Base-by-base conservation (phyloP, 2,329 filamentous ascomycete species). In the Cryphonectria nitschkei region DNA sequence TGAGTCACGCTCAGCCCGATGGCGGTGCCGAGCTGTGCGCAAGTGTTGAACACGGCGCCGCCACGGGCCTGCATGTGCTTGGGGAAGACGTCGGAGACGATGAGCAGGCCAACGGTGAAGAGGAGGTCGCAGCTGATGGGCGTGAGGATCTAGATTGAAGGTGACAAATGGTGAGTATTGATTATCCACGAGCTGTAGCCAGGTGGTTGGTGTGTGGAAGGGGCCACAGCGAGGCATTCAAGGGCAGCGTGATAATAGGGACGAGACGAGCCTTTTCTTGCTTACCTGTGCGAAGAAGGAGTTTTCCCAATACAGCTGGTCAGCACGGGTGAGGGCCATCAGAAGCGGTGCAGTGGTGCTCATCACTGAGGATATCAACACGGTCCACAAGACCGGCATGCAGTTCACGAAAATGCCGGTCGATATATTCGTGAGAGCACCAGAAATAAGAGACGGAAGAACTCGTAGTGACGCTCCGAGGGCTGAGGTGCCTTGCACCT, bases 11-110 rank as follows among this genome's bases (percentile, higher is more conserved):
- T 70, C 54, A 72, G 39, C 14, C 71, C 68, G 22, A 72, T 58
- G 1, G 71, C 69, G 41, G 22, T 65, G n/a, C 71, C 71, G 26
- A 90, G 85, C 73, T 90, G 87, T 0, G 83, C 79, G 0, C 86
- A 80, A 0, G 87, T 89, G 72, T 88, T 89, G 77, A 90, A 90
- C 0, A 91, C 88, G 0, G 86, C 88, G 0, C 88, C 89, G 0
- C 87, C 88, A 0, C 91, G 79, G 0, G 86, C 86, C 70, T 90
- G 88, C 0, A 83, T 88, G 11, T 87, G 79, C n/a, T 83, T 80
- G 0, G 87, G 85, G 72, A 90, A 90, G 2, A 81, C 83, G 19
- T 87, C 84, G 0, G 84, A 83, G 9, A 90, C 83, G 3, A 89
- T 78, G 29, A 90, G 81, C 32, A 86, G 79, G 0, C 84, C 86